Evolutionary conservation across 2,329 filamentous ascomycete species (phyloP).

Genomic region (Aspergillus fischeri): DNA sequence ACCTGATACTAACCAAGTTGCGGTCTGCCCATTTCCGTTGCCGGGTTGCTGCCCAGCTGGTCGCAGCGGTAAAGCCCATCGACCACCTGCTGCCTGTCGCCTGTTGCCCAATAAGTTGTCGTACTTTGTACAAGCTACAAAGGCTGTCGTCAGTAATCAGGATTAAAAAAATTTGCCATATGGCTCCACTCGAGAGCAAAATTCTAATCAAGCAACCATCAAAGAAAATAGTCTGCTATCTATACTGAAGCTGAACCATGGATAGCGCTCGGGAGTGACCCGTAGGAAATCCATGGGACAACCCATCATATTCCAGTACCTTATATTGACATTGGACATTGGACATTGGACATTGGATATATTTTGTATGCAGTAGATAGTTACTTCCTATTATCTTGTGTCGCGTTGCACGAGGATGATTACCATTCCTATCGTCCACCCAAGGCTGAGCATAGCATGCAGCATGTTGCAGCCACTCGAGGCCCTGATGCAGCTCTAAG

Average conservation of each 20-base stretch:
- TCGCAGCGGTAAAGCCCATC: constrained; percentile 31
- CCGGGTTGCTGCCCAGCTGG: constrained; percentile 33
- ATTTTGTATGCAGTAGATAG: too few species aligned
- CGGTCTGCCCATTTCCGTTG: constrained; percentile 21
- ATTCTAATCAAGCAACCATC: neutral
- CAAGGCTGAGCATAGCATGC: neutral
- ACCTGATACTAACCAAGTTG: constrained; percentile 15
- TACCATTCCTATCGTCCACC: neutral
- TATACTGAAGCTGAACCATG: neutral
- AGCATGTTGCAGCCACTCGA: too few species aligned
- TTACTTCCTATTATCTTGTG: neutral
- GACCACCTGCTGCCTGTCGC: constrained; percentile 21
- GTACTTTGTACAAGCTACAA: constrained; percentile 13
- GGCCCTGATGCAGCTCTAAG: neutral
- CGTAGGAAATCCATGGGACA: neutral
- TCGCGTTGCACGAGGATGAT: neutral
- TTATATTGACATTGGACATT: neutral
- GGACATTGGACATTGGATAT: neutral
- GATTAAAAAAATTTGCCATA: constrained; percentile 4
- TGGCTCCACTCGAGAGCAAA: constrained; percentile 8
- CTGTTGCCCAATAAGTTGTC: constrained; percentile 8
- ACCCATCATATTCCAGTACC: neutral
- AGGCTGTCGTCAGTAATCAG: neutral
- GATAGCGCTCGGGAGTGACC: neutral
- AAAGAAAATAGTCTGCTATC: neutral